Percentiles rank a stretch among this genome's conserved stretches.
Conservation (phyloP, 805 yeast species). For the Middelhovenomyces tepae region DNA sequence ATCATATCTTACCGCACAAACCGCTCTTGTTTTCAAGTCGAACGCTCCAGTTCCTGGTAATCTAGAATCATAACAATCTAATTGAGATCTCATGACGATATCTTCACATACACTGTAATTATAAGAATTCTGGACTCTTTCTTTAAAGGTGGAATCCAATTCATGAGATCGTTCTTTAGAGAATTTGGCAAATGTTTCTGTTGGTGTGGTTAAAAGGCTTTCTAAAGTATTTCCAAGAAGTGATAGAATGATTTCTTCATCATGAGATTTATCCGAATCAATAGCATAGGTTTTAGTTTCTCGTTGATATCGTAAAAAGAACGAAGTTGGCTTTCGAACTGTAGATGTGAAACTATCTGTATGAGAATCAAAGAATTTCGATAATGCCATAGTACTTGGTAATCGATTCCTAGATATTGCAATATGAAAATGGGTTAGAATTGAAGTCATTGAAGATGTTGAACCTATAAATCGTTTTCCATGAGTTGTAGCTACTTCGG, state of each 20-base stretch:
- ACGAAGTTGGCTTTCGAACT: slow-evolving; percentile 44
- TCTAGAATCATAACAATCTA: slow-evolving; percentile 69
- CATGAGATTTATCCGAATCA: slow-evolving; percentile 60
- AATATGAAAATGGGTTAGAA: slow-evolving; percentile 65
- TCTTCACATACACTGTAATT: slow-evolving; percentile 64
- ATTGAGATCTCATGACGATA: slow-evolving; percentile 79
- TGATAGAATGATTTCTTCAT: slow-evolving; percentile 58
- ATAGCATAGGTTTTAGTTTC: slow-evolving; percentile 47
- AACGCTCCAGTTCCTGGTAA: slow-evolving; percentile 89
- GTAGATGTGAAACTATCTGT: slow-evolving; percentile 34
- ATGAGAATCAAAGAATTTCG: slow-evolving; percentile 32
- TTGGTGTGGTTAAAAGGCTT: slow-evolving; percentile 55
- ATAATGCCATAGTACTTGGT: slow-evolving; percentile 36
- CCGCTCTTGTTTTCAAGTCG: slow-evolving; percentile 89
- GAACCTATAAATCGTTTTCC: slow-evolving; percentile 53
- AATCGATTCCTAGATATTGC: slow-evolving; percentile 55
- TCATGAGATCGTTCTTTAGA: slow-evolving; percentile 20
- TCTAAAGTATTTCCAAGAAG: slow-evolving; percentile 76
- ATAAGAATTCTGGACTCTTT: slow-evolving; percentile 33
- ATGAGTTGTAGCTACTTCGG: slow-evolving; percentile 36
- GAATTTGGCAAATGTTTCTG: slow-evolving; percentile 24
- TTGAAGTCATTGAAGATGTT: slow-evolving; percentile 79
- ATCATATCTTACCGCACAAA: slow-evolving; percentile 76
- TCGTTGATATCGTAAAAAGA: slow-evolving; percentile 43
- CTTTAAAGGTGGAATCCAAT: slow-evolving; percentile 10